Base-by-base conservation (phyloP, 179 eudicot genomes). In the Silene vulgaris region DNA sequence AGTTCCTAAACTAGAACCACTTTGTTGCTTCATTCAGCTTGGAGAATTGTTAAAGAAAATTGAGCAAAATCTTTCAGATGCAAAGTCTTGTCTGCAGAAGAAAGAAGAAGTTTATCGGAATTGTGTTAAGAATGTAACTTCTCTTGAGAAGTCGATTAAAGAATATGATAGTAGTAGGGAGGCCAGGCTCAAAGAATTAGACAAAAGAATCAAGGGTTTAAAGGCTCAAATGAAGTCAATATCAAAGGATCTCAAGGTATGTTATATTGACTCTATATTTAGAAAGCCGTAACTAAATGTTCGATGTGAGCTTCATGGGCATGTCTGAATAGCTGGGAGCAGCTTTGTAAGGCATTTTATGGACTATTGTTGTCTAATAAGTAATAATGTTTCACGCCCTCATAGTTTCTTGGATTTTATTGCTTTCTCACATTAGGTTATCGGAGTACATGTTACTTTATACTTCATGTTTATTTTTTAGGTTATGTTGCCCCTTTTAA, bases 241-340 rank as follows among this genome's bases (percentile, higher is more conserved):
- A 48, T 89, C 96, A 12, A 90, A 89, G 81, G 90, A 90, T 59
- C 96, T 93, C 68, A 93, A 90, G 97, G 99, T 93, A 75, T 65
- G 82, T 61, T 74, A n/a, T 63, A 73, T 21, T 77, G 8, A 45
- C 29, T 66, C 69, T 29, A 8, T n/a, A 64, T 57, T 37, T 37
- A 12, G 16, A 17, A n/a, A 30, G 37, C 21, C 37, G n/a, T 30
- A 16, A 11, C 17, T 16, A 16, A 5, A 7, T 65, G 4, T 16
- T n/a, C 9, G 0, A 19, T 61, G 30, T 19, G 23, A 11, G 65
- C 65, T 20, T 65, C 43, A 14, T 65, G 43, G 14, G 69, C n/a
- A 20, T 60, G 28, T 17, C 64, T 26, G 69, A 28, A 5, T 30
- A 11, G 43, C 45, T 65, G 69, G 5, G 69, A 14, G 40, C 69